These are phyloP conservation scores for Aspergillus steynii DNA, from an alignment of 495 filamentous ascomycete genomes.

Conservation along the genomic window DNA sequence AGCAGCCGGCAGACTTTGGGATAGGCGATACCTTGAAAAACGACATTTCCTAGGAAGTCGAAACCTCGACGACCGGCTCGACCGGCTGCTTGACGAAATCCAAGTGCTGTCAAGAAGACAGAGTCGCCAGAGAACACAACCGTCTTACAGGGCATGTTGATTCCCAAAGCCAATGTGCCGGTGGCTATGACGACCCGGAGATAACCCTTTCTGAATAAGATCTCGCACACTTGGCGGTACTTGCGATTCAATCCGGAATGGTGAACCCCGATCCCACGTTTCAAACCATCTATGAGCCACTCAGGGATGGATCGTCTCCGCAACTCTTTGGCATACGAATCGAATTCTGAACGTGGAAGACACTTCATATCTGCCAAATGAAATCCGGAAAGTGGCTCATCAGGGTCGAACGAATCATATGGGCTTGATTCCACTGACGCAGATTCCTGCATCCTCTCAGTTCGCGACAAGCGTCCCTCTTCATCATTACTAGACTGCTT, in stretches of 20 bases:
- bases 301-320: conserved; percentile 40
- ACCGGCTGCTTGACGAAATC: conserved; percentile 74
- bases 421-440: conserved; percentile 52
- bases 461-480: conserved; percentile 47
- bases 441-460: conserved; percentile 53
- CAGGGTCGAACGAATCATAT: conserved; percentile 64
- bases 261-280: conserved; percentile 71
- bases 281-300: conserved; percentile 55
- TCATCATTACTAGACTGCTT: conserved; percentile 42
- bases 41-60: conserved; percentile 76
- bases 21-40: conserved; percentile 62
- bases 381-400: conserved; percentile 60
- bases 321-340: conserved; percentile 46
- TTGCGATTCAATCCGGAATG: conserved; percentile 76
- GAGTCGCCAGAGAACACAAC: conserved; percentile 76
- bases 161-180: conserved; percentile 72
- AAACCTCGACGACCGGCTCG: conserved; percentile 79
- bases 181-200: conserved; percentile 75
- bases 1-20: conserved; percentile 62
- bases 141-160: conserved; percentile 86
- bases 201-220: conserved; percentile 70
- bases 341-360: conserved; percentile 52
- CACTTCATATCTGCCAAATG: conserved; percentile 63
- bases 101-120: conserved; percentile 68
- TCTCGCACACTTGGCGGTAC: conserved; percentile 62